Evolutionary conservation across 495 filamentous ascomycete species (phyloP).

Genomic region (Aspergillus indologenus): DNA sequence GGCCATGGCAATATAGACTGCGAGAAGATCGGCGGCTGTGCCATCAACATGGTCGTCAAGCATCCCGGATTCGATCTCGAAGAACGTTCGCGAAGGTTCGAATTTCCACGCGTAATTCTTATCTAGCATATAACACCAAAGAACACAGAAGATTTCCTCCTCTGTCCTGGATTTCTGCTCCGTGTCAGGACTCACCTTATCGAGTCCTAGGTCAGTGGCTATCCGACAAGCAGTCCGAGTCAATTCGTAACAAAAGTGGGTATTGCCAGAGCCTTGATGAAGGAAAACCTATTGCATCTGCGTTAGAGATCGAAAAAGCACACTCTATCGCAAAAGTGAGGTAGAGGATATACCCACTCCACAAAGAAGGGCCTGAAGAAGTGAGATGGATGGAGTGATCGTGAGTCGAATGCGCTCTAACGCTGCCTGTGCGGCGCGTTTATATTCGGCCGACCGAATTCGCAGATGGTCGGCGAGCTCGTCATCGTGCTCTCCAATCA

Average conservation of each 20-base stretch:
- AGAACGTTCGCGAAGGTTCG: conserved; percentile 7
- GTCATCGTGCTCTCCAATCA: conserved; percentile 6
- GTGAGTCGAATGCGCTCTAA: conserved; percentile 18
- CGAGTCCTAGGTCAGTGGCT: conserved; percentile 19
- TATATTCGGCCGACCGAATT: conserved; percentile 10
- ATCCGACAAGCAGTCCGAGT: conserved; percentile 21
- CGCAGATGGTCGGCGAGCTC: conserved; percentile 13
- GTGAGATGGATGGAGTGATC: conserved; percentile 9
- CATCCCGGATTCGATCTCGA: conserved; percentile 5
- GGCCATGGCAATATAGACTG: conserved; percentile 21
- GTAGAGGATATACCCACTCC: conserved; percentile 3
- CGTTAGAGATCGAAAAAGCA: no score
- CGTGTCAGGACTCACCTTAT: not conserved
- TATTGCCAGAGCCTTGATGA: conserved; percentile 23
- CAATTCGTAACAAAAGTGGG: conserved; percentile 14
- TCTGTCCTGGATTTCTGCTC: not conserved
- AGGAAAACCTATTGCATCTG: conserved; percentile 24
- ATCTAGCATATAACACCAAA: conserved; percentile 28
- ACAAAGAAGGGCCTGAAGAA: conserved; percentile 19
- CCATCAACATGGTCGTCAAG: not conserved
- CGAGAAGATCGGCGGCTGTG: conserved; percentile 11
- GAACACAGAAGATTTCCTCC: conserved; percentile 24
- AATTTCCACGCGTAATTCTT: conserved; percentile 24
- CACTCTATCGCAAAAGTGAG: no score
- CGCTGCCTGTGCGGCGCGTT: conserved; percentile 16